phyloP scores from a whole-genome alignment of 306 rosid genomes.

The Citrullus mucosospermus region DNA sequence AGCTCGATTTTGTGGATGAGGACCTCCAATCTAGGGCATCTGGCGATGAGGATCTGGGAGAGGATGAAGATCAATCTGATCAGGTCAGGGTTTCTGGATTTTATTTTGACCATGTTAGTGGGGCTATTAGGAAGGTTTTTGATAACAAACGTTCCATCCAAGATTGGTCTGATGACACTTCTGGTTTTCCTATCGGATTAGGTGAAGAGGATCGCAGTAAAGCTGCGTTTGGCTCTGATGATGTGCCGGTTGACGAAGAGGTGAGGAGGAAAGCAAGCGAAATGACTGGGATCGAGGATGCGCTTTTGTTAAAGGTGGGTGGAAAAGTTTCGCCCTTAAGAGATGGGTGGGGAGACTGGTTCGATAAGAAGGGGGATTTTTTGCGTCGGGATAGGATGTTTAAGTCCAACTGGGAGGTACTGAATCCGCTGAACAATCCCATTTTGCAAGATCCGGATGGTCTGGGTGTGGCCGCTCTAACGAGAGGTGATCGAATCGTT shows the following conservation, averaged over 20 bases:
- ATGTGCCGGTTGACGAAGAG: constrained; percentile 48
- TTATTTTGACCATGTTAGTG: constrained; percentile 56
- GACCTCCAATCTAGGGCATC: constrained; percentile 10
- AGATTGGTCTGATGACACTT: constrained; percentile 33
- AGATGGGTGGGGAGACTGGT: constrained; percentile 88
- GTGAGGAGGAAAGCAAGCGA: constrained; percentile 22
- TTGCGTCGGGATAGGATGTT: constrained; percentile 68
- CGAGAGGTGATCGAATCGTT: constrained; percentile 42
- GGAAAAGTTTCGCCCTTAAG: constrained; percentile 47
- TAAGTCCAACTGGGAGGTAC: constrained; percentile 43
- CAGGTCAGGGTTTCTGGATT: constrained; percentile 29
- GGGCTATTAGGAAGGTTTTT: constrained; percentile 47
- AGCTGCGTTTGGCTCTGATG: constrained; percentile 65
- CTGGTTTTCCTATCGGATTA: constrained; percentile 26
- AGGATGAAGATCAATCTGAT: constrained; percentile 42
- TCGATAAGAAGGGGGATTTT: constrained; percentile 57
- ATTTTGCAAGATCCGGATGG: constrained; percentile 76
- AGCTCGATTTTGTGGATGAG: constrained; percentile 46
- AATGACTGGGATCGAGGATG: constrained; percentile 46
- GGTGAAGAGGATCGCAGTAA: constrained; percentile 32
- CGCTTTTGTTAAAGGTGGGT: constrained; percentile 42
- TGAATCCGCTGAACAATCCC: constrained; percentile 57
- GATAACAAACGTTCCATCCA: constrained; percentile 27
- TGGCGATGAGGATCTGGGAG: constrained; percentile 27
- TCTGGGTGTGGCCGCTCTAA: constrained; percentile 29